A percentile compares a stretch with the other conserved stretches of the same genome.
These are phyloP conservation scores for Gracilaria caudata DNA, from an alignment of 23 red algal species.

Conservation along the genomic window DNA sequence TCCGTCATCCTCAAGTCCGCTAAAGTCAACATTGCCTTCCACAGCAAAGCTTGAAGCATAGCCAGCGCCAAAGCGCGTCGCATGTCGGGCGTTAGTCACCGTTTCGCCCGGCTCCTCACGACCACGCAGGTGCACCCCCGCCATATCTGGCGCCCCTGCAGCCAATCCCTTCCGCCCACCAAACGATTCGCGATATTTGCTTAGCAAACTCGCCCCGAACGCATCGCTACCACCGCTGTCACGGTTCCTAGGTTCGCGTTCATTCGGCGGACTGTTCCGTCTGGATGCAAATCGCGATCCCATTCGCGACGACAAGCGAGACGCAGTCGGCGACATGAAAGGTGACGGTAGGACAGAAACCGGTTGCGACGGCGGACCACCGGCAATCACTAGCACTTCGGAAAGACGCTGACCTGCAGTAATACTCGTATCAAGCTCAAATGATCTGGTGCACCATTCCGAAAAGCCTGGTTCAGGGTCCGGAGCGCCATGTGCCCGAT, in stretches of 20 bases:
- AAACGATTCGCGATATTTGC: conserved; percentile 44
- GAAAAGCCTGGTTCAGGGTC: conserved; percentile 15
- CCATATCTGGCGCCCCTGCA: neutral
- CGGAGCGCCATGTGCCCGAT: conserved; percentile 17
- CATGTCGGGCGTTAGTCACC: neutral
- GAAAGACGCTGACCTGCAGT: conserved; percentile 44
- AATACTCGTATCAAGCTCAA: conserved; percentile 30
- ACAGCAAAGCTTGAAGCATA: conserved; percentile 27
- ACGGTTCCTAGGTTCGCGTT: neutral
- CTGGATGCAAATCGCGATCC: conserved; percentile 50
- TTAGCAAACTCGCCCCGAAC: conserved; percentile 24
- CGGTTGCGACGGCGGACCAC: conserved; percentile 39
- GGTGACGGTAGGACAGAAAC: conserved; percentile 46
- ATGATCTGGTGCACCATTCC: conserved; percentile 50
- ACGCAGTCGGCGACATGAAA: conserved; percentile 42
- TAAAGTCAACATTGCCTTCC: conserved; percentile 60
- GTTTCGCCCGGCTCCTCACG: neutral
- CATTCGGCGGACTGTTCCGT: conserved; percentile 35
- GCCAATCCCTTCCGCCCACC: neutral
- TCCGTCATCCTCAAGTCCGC: conserved; percentile 31
- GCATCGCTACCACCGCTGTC: conserved; percentile 32
- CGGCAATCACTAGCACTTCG: conserved; percentile 55
- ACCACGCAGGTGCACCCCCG: conserved; percentile 25
- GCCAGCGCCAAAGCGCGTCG: neutral
- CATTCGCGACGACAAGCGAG: conserved; percentile 25